Evolutionary conservation across 192 early-diverging fungal species (phyloP).

Genomic region (Thoreauomyces humboldtii): DNA sequence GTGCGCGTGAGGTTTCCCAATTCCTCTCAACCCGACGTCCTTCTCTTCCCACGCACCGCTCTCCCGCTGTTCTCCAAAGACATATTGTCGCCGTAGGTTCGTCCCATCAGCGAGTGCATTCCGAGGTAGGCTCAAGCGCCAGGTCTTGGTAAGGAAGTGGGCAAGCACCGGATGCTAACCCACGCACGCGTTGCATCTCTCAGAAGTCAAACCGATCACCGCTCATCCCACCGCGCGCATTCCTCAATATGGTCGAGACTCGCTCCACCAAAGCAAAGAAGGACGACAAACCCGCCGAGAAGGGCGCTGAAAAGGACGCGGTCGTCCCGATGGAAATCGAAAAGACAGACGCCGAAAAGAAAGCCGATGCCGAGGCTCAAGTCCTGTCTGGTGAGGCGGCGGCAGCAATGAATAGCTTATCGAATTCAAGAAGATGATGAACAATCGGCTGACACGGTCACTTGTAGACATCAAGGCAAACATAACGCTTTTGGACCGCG

Average conservation of each 20-base stretch:
- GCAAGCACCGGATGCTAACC: no score
- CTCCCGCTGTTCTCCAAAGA: no score
- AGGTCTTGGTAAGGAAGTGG: no score
- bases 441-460: neutral
- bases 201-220: no score
- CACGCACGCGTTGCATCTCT: no score
- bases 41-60: no score
- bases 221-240: no score
- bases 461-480: slow-evolving; percentile 86
- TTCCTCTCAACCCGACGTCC: no score
- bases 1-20: no score
- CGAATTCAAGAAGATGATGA: neutral
- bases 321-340: slow-evolving; percentile 17
- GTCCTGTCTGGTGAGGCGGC: slow-evolving; percentile 23
- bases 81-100: no score
- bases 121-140: no score
- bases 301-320: neutral
- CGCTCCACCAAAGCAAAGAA: slow-evolving; percentile 19
- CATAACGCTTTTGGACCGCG: slow-evolving; percentile 76
- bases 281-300: neutral
- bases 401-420: neutral
- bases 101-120: no score
- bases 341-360: slow-evolving; percentile 29
- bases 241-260: slow-evolving; percentile 16
- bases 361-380: slow-evolving; percentile 15